Conservation (phyloP, 225 moss, liverwort and hornwort genomes). For the Pleurozium schreberi region DNA sequence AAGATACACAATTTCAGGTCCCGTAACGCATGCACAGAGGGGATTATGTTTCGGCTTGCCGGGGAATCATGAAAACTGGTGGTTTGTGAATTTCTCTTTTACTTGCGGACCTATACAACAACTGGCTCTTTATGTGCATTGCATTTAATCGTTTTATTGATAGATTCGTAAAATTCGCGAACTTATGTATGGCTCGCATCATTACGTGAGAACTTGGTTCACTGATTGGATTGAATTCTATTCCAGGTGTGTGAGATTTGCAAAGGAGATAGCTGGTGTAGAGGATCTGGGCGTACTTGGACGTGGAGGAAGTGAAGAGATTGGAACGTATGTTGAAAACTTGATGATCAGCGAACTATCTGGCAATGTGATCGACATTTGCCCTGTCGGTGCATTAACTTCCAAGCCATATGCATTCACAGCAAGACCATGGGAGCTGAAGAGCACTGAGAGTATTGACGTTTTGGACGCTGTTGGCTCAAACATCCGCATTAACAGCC, state of each 20-base stretch:
- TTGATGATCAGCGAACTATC: constrained; percentile 89
- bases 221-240: not conserved
- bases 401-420: constrained; percentile 85
- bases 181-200: too few species aligned
- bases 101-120: not conserved
- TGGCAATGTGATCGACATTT: constrained; percentile 89
- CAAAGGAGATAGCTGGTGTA: constrained; percentile 85
- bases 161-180: not conserved
- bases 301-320: constrained; percentile 90
- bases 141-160: not conserved
- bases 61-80: not conserved
- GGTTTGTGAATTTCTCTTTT: not conserved
- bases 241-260: constrained; percentile 81
- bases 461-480: constrained; percentile 85
- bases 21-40: not conserved
- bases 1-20: not conserved
- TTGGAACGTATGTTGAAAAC: constrained; percentile 86
- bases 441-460: constrained; percentile 95
- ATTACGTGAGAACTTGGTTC: not conserved
- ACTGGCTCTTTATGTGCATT: not conserved
- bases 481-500: constrained; percentile 84
- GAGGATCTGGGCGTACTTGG: constrained; percentile 92
- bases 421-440: constrained; percentile 92
- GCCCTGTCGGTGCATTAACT: constrained; percentile 93
- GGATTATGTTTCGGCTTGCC: not conserved